Percentiles rank a stretch among this genome's conserved stretches.
These are phyloP conservation scores for Dionaea muscipula DNA, from an alignment of 179 eudicot genomes.

Conservation along the genomic window DNA sequence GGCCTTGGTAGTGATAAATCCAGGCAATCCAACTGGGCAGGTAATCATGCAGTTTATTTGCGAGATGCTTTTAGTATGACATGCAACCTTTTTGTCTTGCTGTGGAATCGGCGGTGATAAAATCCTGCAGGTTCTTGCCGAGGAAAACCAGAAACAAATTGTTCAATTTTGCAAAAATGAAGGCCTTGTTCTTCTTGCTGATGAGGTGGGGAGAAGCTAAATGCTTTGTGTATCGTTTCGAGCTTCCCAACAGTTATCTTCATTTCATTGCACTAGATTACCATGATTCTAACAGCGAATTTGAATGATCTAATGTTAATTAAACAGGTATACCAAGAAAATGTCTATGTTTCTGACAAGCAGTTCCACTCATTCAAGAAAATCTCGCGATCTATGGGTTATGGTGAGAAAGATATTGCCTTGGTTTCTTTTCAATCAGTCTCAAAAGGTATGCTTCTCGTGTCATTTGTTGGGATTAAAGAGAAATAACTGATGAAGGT, in stretches of 20 bases:
- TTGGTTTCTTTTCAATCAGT: conserved; percentile 86
- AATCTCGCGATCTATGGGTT: conserved; percentile 79
- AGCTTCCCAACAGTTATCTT: too few relatives aligned
- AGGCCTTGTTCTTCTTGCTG: conserved; percentile 88
- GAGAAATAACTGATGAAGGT: conserved; percentile 3
- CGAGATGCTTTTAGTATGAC: background rate
- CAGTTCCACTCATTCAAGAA: conserved; percentile 86
- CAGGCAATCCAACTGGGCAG: conserved; percentile 98
- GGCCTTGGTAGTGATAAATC: conserved; percentile 93
- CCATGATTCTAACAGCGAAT: too few relatives aligned
- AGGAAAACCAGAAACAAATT: conserved; percentile 70
- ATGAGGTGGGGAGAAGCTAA: conserved; percentile 45
- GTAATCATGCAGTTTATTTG: conserved; percentile 16
- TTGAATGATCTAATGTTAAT: too few relatives aligned
- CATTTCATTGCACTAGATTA: too few relatives aligned
- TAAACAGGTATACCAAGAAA: conserved; percentile 90
- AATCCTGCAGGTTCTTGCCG: conserved; percentile 62
- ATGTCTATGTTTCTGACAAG: conserved; percentile 74
- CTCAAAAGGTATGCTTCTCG: conserved; percentile 55
- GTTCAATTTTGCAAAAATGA: conserved; percentile 86
- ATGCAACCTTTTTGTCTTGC: background rate
- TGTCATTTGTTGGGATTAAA: background rate
- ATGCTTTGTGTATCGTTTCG: too few relatives aligned
- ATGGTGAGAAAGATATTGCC: conserved; percentile 60
- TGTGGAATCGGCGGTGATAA: background rate